Conservation (phyloP, 768 basidiomycete genomes). For the Mycena chlorophos region DNA sequence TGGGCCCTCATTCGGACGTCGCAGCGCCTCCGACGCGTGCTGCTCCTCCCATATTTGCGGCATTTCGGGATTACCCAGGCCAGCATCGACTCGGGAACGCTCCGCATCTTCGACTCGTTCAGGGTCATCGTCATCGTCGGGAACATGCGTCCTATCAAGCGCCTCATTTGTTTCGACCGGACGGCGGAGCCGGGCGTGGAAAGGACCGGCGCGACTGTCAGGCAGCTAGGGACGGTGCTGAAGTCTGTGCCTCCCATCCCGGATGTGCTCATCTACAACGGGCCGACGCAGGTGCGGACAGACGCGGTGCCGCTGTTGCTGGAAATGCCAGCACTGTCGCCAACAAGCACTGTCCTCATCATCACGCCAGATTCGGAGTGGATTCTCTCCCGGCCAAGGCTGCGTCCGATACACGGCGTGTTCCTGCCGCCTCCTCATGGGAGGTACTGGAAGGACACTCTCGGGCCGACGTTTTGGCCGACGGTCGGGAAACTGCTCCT, state of each 20-base stretch:
- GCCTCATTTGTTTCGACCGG: neutral
- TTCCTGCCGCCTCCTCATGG: too few species aligned
- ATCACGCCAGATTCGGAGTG: neutral
- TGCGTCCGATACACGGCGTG: too few species aligned
- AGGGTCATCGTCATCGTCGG: too few species aligned
- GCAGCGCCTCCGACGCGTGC: neutral
- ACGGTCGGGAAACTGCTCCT: too few species aligned
- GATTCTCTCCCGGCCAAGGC: neutral
- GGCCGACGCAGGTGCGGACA: neutral
- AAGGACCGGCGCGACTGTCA: too few species aligned
- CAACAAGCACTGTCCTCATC: neutral
- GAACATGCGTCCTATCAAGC: neutral
- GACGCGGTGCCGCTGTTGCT: neutral
- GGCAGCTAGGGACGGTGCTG: neutral
- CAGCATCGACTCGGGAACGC: neutral
- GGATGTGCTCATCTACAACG: neutral
- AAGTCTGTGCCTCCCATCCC: neutral
- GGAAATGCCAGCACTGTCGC: neutral
- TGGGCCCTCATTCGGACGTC: neutral
- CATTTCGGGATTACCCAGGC: neutral
- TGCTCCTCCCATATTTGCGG: neutral
- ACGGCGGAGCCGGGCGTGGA: too few species aligned
- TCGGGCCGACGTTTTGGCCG: too few species aligned
- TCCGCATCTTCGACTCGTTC: neutral
- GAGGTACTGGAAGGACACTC: too few species aligned